Base-by-base conservation (phyloP, 129 eudicot genomes). In the Smallanthus sonchifolius region DNA sequence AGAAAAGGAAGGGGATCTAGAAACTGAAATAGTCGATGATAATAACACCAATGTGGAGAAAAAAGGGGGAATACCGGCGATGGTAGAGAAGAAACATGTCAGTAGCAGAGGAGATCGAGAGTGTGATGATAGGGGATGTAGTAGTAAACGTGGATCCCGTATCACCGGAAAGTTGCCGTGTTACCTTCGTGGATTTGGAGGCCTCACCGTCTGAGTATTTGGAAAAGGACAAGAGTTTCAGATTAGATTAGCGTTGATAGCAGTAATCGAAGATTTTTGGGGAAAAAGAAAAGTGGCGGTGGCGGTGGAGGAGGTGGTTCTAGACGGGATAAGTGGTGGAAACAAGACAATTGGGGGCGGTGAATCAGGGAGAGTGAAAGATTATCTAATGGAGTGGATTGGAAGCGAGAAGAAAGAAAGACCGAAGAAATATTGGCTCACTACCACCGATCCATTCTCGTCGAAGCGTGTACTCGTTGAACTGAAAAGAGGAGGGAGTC, bases 291-390 rank as follows among this genome's bases (percentile, higher is more conserved):
- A 82, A 83, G 90, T 57, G 70, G 82, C 10, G 81, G 52, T 37
- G 77, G 65, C 14, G 49, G n/a, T n/a, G n/a, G n/a, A n/a, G n/a
- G 49, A 0, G 90, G 82, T 45, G 91, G 81, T 48, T 86, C 95
- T 0, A 92, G 89, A 15, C 80, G 95, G 52, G 96, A 88, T 73
- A 90, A 96, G 98, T 93, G 98, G 98, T 93, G 98, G 98, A 93
- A 93, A 77, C 98, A 93, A 77, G 98, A 92, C 19, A 87, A 69
- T 56, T 80, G 78, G 42, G n/a, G 80, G 88, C 39, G 92, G 86
- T 10, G 96, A 93, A 8, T 87, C 95, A 0, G 98, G 98, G 45
- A 86, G 98, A 75, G 94, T 90, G 65, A 93, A 93, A 69, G 98
- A 93, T 80, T 93, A 93, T 69, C 96, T 93, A 45, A 89, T 93